Conservation (phyloP, 108 stramenopile genomes). For the Nitzschia putrida region DNA sequence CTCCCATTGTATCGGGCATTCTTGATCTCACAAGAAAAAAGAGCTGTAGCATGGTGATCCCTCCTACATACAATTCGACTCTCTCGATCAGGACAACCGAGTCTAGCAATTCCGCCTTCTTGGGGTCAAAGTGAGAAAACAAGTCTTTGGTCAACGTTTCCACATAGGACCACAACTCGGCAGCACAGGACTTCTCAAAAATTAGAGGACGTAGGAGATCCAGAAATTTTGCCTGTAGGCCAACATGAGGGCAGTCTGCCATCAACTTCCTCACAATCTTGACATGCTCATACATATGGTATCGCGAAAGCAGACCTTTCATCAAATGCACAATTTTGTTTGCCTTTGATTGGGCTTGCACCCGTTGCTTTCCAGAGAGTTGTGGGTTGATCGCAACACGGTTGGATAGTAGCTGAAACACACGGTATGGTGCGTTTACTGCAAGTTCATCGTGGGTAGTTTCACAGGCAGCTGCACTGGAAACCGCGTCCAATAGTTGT, state of each 20-base stretch:
- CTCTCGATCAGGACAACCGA: constrained; percentile 16
- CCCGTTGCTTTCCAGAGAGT: neutral
- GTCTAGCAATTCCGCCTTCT: constrained; percentile 7
- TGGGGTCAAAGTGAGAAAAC: constrained; percentile 9
- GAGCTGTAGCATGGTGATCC: constrained; percentile 38
- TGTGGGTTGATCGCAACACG: constrained; percentile 16
- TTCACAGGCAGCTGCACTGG: constrained; percentile 7
- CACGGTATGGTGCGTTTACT: constrained; percentile 23
- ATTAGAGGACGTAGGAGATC: constrained; percentile 40
- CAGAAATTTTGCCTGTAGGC: constrained; percentile 41
- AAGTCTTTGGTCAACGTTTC: constrained; percentile 24
- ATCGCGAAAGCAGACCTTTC: constrained; percentile 31
- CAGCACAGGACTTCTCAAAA: constrained; percentile 7
- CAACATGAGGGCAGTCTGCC: constrained; percentile 35
- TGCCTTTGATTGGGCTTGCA: constrained; percentile 5
- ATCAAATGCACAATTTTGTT: constrained; percentile 17
- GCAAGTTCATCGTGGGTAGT: neutral
- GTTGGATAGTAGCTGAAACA: constrained; percentile 41
- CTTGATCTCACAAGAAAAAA: constrained; percentile 18
- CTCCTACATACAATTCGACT: constrained; percentile 39
- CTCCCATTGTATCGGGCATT: constrained; percentile 10
- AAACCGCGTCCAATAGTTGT: constrained; percentile 2
- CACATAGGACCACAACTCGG: constrained; percentile 29
- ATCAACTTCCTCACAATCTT: constrained; percentile 33
- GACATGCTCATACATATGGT: constrained; percentile 27